These are phyloP conservation scores for Corchorus olitorius DNA, from an alignment of 345 rosid genomes.

Conservation along the genomic window DNA sequence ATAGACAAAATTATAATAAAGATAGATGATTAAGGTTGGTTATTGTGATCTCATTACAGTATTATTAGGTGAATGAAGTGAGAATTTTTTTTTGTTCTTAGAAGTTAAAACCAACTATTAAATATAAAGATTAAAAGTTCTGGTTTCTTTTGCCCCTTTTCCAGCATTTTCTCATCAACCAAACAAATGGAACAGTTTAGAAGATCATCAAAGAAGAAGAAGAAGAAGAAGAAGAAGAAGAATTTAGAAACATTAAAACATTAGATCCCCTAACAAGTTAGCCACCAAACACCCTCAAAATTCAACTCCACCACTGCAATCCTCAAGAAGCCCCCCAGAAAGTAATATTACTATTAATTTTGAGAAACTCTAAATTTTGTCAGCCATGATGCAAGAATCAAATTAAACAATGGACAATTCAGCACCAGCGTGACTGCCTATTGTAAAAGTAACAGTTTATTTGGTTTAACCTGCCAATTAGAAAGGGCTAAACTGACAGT, in stretches of 20 bases:
- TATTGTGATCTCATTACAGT: neutral
- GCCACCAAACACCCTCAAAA: neutral
- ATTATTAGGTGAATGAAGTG: neutral
- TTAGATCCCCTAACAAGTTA: slow-evolving; percentile 8
- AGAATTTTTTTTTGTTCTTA: slow-evolving; percentile 5
- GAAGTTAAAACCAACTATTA: neutral
- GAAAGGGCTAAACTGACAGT: neutral
- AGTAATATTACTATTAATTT: neutral
- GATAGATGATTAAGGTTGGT: neutral
- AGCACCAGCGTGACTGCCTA: neutral
- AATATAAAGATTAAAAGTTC: slow-evolving; percentile 16
- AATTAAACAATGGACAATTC: slow-evolving; percentile 5
- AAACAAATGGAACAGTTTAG: neutral
- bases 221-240: slow-evolving; percentile 3
- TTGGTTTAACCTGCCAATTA: neutral
- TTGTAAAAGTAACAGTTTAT: slow-evolving; percentile 6
- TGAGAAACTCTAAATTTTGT: neutral
- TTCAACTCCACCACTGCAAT: slow-evolving; percentile 1
- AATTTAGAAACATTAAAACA: slow-evolving; percentile 2
- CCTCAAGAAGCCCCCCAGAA: neutral
- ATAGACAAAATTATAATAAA: neutral
- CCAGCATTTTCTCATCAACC: slow-evolving; percentile 1
- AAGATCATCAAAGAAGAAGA: neutral
- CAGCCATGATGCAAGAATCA: neutral
- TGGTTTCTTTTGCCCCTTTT: slow-evolving; percentile 1